Base-by-base conservation (phyloP, 1,284 basidiomycete genomes). In the Cutaneotrichosporon mucoides region DNA sequence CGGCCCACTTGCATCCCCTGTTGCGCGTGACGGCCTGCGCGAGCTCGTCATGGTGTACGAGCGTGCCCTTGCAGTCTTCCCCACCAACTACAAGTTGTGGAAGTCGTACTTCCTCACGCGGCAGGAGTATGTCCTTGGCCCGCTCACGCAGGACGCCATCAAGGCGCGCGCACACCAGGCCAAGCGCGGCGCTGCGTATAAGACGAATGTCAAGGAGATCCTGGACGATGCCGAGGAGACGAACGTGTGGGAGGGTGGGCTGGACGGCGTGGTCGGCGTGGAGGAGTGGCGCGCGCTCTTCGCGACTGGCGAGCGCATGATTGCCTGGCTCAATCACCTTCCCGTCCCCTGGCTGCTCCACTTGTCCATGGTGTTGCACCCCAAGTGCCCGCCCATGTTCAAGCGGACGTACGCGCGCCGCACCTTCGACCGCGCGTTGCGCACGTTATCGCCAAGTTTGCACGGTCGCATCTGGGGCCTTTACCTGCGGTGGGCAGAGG, bases 291-390 rank as follows among this genome's bases (percentile, higher is more conserved):
- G 86, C 71, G 81, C 86, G 16, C 82, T 99, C 5, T 84, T 95
- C 7, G 89, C 92, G 5, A 85, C 86, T 0, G 95, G 92, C 72
- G 96, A 99, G 74, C 84, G 96, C 63, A 90, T 91, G 57, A 81
- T 99, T 38, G 91, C 90, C 84, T 98, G 92, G 88, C 79, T 98
- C 54, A 91, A 63, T 13, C 70, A 75, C 56, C 85, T 99, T 75
- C 96, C 96, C 2, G 86, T 92, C 45, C 76, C 97, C 70, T 99
- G 96, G 96, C 79, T 97, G 47, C 85, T 91, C 79, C 99, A 99
- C 78, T 82, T 93, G 38, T 88, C 89, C 60, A 82, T 97, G 62
- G 89, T 99, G 79, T 84, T 86, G 60, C 95, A 99, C 73, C 92
- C 92, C 1, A 82, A 85, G 57, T 98, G 94, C 73, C 94, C 96